A percentile compares a stretch with the other conserved stretches of the same genome.
phyloP scores from a whole-genome alignment of 495 filamentous ascomycete genomes.

The Saxophila tyrrhenica region DNA sequence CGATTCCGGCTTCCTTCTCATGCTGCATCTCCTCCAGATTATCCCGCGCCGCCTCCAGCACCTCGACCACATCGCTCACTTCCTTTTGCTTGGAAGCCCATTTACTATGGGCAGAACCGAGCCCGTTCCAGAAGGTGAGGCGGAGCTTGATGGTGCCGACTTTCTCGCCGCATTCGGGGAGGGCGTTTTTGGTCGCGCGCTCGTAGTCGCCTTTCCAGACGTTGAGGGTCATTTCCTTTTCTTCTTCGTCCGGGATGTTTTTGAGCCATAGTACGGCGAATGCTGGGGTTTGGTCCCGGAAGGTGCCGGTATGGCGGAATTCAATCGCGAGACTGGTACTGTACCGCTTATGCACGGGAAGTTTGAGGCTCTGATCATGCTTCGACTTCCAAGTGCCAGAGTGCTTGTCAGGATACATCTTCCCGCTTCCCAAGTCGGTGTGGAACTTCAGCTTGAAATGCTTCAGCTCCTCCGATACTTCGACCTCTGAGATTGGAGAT shows the following conservation, averaged over 20 bases:
- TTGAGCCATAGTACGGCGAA: conserved; percentile 57
- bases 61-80: conserved; percentile 49
- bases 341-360: conserved; percentile 54
- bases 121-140: conserved; percentile 45
- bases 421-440: conserved; percentile 40
- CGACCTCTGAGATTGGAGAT: conserved; percentile 25
- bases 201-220: conserved; percentile 38
- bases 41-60: conserved; percentile 50
- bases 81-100: conserved; percentile 40
- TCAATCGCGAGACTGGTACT: conserved; percentile 46
- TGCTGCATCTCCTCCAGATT: conserved; percentile 30
- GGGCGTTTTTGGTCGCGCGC: conserved; percentile 22
- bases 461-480: conserved; percentile 34
- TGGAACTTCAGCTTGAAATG: conserved; percentile 43
- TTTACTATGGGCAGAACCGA: conserved; percentile 44
- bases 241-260: conserved; percentile 53
- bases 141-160: conserved; percentile 45
- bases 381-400: conserved; percentile 29
- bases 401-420: conserved; percentile 35
- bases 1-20: conserved; percentile 21
- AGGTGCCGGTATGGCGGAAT: conserved; percentile 38
- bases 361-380: conserved; percentile 30
- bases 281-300: conserved; percentile 42
- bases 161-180: conserved; percentile 33
- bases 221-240: conserved; percentile 39